phyloP scores from a whole-genome alignment of 805 yeast species.

The Starmerella riodocensis region DNA sequence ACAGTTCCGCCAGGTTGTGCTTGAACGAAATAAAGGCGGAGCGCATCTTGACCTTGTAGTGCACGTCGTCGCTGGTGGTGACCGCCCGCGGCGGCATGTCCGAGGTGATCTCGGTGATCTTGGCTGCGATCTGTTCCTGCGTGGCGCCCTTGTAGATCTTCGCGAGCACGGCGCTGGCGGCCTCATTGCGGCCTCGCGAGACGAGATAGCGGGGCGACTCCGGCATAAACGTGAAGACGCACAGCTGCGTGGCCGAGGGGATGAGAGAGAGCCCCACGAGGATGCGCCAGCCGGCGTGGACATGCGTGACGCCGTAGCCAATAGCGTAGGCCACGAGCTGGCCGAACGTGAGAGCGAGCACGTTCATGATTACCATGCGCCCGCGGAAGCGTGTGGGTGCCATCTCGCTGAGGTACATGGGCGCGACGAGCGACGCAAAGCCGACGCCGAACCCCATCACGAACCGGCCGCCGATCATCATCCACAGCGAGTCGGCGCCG shows the following conservation, averaged over 20 bases:
- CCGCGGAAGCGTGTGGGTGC: conserved; percentile 91
- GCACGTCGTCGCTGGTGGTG: conserved; percentile 17
- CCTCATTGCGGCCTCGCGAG: conserved; percentile 48
- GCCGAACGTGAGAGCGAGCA: conserved; percentile 86
- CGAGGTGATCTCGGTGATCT: conserved; percentile 41
- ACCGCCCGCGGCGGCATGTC: conserved; percentile 22
- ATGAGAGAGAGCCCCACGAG: conserved; percentile 81
- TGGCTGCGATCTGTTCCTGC: conserved; percentile 48
- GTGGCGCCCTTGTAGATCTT: conserved; percentile 53
- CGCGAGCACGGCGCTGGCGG: conserved; percentile 53
- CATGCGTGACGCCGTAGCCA: conserved; percentile 46
- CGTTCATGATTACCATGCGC: conserved; percentile 74
- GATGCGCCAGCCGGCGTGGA: conserved; percentile 82
- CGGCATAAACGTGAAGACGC: conserved; percentile 71
- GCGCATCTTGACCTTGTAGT: conserved; percentile 13
- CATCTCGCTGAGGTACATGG: conserved; percentile 78
- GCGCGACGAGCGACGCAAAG: conserved; percentile 86
- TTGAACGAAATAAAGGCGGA: conserved; percentile 23
- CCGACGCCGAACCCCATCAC: conserved; percentile 96
- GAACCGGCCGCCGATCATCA: conserved; percentile 83
- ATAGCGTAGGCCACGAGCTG: conserved; percentile 84
- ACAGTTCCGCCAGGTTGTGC: conserved; percentile 25
- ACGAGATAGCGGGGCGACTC: conserved; percentile 90
- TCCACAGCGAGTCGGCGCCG: conserved; percentile 69
- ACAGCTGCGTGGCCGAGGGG: conserved; percentile 70